Conservation (phyloP, 2,329 filamentous ascomycete genomes). For the Fulvia fulva region DNA sequence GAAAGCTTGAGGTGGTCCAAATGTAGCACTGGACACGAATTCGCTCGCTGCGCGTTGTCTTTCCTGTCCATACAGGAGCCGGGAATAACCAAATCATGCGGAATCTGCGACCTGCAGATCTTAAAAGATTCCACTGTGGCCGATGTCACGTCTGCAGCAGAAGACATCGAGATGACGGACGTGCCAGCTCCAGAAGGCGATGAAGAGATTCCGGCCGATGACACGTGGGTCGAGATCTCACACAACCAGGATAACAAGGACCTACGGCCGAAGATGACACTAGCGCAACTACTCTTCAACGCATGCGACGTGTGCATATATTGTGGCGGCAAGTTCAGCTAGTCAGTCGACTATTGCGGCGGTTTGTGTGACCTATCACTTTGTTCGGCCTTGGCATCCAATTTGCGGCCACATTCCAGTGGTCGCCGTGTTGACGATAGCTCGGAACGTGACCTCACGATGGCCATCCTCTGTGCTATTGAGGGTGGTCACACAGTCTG, state of each 20-base stretch:
- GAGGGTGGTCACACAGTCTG: neutral
- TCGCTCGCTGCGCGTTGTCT: constrained; percentile 52
- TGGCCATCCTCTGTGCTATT: neutral
- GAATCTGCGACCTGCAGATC: constrained; percentile 49
- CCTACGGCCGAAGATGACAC: constrained; percentile 18
- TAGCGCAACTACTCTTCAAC: constrained; percentile 33
- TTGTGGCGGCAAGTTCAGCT: constrained; percentile 36
- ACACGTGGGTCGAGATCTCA: constrained; percentile 17
- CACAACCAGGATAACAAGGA: constrained; percentile 12
- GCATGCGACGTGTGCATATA: constrained; percentile 36
- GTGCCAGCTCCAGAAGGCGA: constrained; percentile 7
- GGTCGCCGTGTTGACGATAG: constrained; percentile 16
- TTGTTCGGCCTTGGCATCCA: constrained; percentile 11
- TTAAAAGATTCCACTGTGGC: constrained; percentile 40
- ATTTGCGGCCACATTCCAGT: constrained; percentile 26
- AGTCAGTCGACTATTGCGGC: constrained; percentile 21
- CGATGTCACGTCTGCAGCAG: neutral
- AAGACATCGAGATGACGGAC: constrained; percentile 12
- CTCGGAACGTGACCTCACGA: neutral
- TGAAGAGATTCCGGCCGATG: constrained; percentile 8
- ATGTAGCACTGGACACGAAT: constrained; percentile 51
- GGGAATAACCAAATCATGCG: constrained; percentile 51
- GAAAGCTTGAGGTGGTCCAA: constrained; percentile 44
- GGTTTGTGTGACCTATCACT: constrained; percentile 15
- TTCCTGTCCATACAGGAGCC: constrained; percentile 54